Conservation (phyloP, 805 yeast species). For the Cyberlindnera meyerae region DNA sequence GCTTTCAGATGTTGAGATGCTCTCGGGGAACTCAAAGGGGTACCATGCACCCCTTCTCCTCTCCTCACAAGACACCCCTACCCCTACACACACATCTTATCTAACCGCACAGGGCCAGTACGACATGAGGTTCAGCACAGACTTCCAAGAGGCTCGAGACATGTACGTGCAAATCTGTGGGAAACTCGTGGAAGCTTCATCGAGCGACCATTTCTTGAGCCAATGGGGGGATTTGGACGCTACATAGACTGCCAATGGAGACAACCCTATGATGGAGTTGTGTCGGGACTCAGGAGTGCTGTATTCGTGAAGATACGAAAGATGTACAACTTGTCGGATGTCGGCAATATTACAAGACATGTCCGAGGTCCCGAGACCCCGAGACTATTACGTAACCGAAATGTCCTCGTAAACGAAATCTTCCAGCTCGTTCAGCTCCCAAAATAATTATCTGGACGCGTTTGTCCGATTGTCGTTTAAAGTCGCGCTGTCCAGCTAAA, state of each 20-base stretch:
- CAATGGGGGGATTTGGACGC: conserved; percentile 67
- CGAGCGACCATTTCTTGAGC: conserved; percentile 61
- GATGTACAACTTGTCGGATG: too few species aligned
- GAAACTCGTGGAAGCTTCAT: conserved; percentile 45
- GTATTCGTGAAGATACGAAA: conserved; percentile 7
- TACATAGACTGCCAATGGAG: conserved; percentile 72
- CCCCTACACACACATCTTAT: too few species aligned
- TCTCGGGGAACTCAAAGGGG: conserved; percentile 41
- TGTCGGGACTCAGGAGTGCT: conserved; percentile 54
- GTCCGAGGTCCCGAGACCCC: too few species aligned
- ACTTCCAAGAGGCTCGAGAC: conserved; percentile 57
- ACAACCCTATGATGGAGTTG: conserved; percentile 77
- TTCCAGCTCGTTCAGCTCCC: too few species aligned
- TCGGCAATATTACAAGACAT: too few species aligned
- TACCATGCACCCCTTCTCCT: conserved; percentile 75
- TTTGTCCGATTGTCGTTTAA: too few species aligned
- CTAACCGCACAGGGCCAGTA: conserved; percentile 85
- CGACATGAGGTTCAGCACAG: conserved; percentile 84
- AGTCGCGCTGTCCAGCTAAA: too few species aligned
- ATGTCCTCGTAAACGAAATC: too few species aligned
- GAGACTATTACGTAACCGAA: too few species aligned
- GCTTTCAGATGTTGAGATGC: conserved; percentile 56
- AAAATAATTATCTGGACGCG: too few species aligned
- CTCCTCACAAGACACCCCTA: too few species aligned
- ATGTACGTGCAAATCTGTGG: conserved; percentile 63